phyloP scores from a whole-genome alignment of 1,284 basidiomycete genomes.

The Coniophora puteana region DNA sequence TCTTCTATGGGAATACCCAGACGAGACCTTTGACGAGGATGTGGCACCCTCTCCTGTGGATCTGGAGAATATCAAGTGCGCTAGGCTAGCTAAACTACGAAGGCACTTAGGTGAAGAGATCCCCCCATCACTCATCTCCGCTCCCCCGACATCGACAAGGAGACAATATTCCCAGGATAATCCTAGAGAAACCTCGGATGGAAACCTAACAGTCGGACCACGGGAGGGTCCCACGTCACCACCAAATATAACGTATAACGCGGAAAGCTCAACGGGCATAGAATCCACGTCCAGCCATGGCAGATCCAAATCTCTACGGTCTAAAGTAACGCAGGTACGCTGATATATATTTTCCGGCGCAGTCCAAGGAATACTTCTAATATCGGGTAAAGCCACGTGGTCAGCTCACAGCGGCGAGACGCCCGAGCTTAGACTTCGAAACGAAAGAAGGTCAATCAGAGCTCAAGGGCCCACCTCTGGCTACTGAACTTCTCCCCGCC shows the following conservation, averaged over 20 bases:
- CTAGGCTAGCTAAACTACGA: constrained; percentile 36
- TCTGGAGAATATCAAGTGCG: constrained; percentile 25
- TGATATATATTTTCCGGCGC: too few species aligned
- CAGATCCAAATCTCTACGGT: not conserved
- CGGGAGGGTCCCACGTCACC: not conserved
- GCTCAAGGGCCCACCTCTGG: too few species aligned
- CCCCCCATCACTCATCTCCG: constrained; percentile 26
- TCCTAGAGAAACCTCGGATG: too few species aligned
- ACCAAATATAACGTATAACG: constrained; percentile 9
- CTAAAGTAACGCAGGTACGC: too few species aligned
- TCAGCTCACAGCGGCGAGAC: too few species aligned
- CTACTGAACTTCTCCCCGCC: too few species aligned
- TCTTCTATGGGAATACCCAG: constrained; percentile 8
- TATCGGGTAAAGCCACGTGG: too few species aligned
- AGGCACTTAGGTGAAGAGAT: constrained; percentile 37
- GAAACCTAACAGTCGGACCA: too few species aligned
- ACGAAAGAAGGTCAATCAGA: too few species aligned
- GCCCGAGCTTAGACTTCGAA: too few species aligned
- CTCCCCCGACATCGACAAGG: not conserved
- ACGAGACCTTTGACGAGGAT: constrained; percentile 6
- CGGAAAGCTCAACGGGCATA: constrained; percentile 13
- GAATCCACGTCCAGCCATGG: constrained; percentile 1
- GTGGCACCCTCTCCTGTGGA: constrained; percentile 7
- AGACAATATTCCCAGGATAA: too few species aligned
- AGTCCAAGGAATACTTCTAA: too few species aligned